phyloP scores from a whole-genome alignment of 495 filamentous ascomycete species.

The Xylaria castorea region DNA sequence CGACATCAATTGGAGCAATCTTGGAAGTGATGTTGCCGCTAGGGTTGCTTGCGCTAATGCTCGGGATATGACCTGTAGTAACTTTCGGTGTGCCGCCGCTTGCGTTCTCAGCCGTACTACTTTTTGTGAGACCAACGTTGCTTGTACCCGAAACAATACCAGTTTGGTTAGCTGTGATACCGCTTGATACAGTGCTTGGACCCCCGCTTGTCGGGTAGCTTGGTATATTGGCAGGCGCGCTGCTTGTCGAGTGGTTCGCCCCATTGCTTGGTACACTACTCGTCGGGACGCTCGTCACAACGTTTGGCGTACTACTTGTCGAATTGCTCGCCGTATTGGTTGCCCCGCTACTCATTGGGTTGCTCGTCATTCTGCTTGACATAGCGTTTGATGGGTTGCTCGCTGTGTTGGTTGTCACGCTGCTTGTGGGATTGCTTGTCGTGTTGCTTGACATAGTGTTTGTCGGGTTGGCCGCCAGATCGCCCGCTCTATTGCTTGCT shows the following conservation, averaged over 20 bases:
- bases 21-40: not conserved
- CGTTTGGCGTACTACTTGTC: not conserved
- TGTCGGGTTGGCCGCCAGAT: not conserved
- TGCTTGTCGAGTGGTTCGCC: not conserved
- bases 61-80: not conserved
- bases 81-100: not conserved
- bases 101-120: not conserved
- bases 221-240: not conserved
- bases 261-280: not conserved
- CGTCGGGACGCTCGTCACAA: not conserved
- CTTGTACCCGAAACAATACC: not conserved
- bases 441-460: conserved; percentile 1
- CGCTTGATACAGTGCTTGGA: not conserved
- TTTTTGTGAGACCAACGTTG: not conserved
- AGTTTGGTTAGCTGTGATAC: not conserved
- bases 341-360: not conserved
- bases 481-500: not conserved
- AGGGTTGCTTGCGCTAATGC: not conserved
- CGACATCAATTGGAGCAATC: not conserved
- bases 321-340: not conserved
- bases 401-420: not conserved
- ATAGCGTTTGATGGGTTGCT: not conserved
- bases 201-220: not conserved
- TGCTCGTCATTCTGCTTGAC: not conserved
- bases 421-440: not conserved